Evolutionary conservation across 345 rosid genomes (phyloP), one percentile per base, ranked within the genome.

Genomic region (Gossypium thurberi): DNA sequence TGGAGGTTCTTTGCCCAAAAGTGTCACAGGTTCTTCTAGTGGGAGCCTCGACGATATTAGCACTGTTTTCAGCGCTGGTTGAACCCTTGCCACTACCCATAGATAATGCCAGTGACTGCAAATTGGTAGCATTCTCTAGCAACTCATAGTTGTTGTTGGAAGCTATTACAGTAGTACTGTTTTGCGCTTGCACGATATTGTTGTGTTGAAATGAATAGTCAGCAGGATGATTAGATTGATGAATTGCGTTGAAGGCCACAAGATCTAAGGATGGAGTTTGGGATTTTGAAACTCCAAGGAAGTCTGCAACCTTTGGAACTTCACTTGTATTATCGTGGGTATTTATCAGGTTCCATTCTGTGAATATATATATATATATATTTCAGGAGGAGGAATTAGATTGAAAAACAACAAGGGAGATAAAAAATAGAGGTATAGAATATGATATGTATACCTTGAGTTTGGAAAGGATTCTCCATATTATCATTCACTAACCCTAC

Each of bases 1-100:
- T 95, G 26, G 99, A 95, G 2, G 99, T 95, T 78, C 99, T 76
- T 78, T 95, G 99, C 18, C 99, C 99, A 74, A 95, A 95, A 15
- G 98, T 91, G 73, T 95, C 99, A 79, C 87, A 73, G 53, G 91
- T 93, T 68, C 97, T 82, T 81, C 97, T 93, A 0, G 98, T 94
- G 12, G 96, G 68, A 71, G 94, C 85, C 74, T 87, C 98, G 26
- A 81, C 89, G 1, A 76, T 82, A 26, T 79, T 84, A 47, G 83
- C 72, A 69, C 81, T 88, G 48, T 79, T 92, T 25, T 85, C 89
- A 14, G 85, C 89, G 60, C 91, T 91, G 73, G 84, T 79, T 0
- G 95, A 82, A 37, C 84, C 85, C 80, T 89, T 89, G 46, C 89
- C 88, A n/a, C 93, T 95, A 10, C 97, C 98, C 99, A 95, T 95